These are phyloP conservation scores for Lentinus brumalis DNA, from an alignment of 768 basidiomycete genomes.

Conservation along the genomic window DNA sequence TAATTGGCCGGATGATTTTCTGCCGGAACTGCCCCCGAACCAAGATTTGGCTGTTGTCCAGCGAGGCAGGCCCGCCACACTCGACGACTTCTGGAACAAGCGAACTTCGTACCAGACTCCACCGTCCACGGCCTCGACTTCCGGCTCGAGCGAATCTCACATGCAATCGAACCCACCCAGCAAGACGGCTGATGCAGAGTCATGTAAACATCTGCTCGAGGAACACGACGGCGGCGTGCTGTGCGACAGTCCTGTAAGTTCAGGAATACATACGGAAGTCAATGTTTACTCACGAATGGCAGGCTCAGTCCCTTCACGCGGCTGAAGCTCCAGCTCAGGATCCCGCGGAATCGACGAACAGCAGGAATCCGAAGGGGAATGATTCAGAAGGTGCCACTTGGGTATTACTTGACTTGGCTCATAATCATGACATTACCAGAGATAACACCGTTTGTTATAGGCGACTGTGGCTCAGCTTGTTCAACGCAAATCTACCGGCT, in stretches of 20 bases:
- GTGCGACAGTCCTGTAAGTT: too few species aligned
- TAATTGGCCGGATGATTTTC: conserved; percentile 49
- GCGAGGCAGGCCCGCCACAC: background rate
- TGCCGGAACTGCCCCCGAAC: conserved; percentile 20
- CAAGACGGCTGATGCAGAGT: too few species aligned
- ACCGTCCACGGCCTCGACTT: background rate
- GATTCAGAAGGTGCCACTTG: background rate
- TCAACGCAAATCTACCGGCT: background rate
- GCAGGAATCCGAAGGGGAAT: too few species aligned
- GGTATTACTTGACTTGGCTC: background rate
- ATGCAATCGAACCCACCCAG: background rate
- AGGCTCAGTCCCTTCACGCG: too few species aligned
- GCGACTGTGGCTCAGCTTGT: background rate
- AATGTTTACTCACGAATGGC: too few species aligned
- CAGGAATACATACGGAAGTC: too few species aligned
- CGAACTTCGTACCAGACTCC: background rate
- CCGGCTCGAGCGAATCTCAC: background rate
- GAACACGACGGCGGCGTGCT: too few species aligned
- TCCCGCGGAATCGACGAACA: too few species aligned
- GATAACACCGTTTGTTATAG: background rate
- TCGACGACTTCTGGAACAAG: background rate
- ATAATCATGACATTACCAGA: background rate
- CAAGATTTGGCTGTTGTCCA: too few species aligned
- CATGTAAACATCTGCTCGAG: too few species aligned
- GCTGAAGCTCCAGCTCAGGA: too few species aligned